Base-by-base conservation (phyloP, 495 filamentous ascomycete species). In the Penicillium flavigenum region DNA sequence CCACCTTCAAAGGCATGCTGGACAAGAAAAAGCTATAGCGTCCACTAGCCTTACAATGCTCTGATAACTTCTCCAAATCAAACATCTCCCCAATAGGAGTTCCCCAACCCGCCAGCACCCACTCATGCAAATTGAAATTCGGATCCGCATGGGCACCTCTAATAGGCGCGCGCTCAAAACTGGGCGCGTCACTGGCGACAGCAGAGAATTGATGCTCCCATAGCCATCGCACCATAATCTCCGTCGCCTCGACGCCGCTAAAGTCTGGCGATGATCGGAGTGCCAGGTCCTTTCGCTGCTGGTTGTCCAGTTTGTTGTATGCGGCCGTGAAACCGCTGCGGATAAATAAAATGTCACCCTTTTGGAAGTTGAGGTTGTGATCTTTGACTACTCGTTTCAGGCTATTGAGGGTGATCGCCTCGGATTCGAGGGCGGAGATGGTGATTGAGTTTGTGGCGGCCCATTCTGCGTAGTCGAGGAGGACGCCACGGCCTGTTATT, bases 71-170 rank as follows among this genome's bases (percentile, higher is more conserved):
- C 69, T 82, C 78, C 60, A 83, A 59, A 63, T 83, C 76, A 72
- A 82, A 83, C 71, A 83, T 67, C 65, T 84, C 81, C 6, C 81
- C 79, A 61, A 84, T 77, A 1, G 81, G 81, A 38, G 75, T 69
- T 3, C 81, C 81, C 79, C 79, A 84, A 27, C 79, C 77, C 1
- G 71, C 76, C 16, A 83, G 62, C 8, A 80, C 60, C 74, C 74
- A 81, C 54, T 83, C 72, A 63, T 82, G 80, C 47, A 83, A 29
- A 52, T 66, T 67, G 26, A 64, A 69, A 11, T 61, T 43, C 9
- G 59, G 54, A 39, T 62, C 61, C 5, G 54, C 64, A 50, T 57
- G 63, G 24, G 56, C 61, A 29, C 63, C 66, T 8, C 66, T 59
- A 29, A 69, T 69, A 16, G 66, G 66, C 32, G 66, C 63, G 0